Evolutionary conservation across 1,139 yeast genomes (phyloP), one percentile per base, ranked within the genome.

Genomic region (Suhomyces kunorum): DNA sequence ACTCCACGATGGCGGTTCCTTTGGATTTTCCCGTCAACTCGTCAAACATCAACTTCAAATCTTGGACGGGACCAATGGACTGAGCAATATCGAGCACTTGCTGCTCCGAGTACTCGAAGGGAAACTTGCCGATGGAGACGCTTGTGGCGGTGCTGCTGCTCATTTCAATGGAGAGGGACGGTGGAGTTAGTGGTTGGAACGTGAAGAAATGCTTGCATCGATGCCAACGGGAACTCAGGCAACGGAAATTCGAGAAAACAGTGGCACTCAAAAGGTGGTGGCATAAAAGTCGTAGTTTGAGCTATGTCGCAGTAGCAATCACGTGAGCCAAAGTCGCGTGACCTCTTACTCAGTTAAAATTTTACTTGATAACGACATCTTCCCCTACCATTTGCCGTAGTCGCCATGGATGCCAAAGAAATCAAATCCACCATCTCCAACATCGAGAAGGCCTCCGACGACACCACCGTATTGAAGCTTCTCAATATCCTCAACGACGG

Each of bases 1-100:
- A 90, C 51, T 86, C 90, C 15, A 90, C 83, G 53, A 85, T 87
- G 3, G 96, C 97, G 60, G 80, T 87, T 1, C 98, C 98, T 60
- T 85, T 88, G 13, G 96, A 87, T 56, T 83, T 85, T 3, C 98
- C 98, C 0, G 96, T 88, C 43, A 82, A 81, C 32, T 87, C 84
- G 60, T 90, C 98, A 58, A 90, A 87, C 57, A 87, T 75, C 54
- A 90, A 73, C 57, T 84, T 82, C 47, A 88, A 69, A 46, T 79
- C 81, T 30, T 78, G 76, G 3, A 92, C 95, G 0, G 98, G 97
- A 0, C 98, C 98, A 2, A 87, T 89, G 0, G 90, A 79, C 39
- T 72, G 69, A 45, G 90, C 90, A 16, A 87, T 81, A 46, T 84
- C 89, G 48, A 81, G 64, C 17, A 90, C 85, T 61, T 90, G 97